Conservation (phyloP, 1,284 basidiomycete genomes). For the Ustilago xerochloae region DNA sequence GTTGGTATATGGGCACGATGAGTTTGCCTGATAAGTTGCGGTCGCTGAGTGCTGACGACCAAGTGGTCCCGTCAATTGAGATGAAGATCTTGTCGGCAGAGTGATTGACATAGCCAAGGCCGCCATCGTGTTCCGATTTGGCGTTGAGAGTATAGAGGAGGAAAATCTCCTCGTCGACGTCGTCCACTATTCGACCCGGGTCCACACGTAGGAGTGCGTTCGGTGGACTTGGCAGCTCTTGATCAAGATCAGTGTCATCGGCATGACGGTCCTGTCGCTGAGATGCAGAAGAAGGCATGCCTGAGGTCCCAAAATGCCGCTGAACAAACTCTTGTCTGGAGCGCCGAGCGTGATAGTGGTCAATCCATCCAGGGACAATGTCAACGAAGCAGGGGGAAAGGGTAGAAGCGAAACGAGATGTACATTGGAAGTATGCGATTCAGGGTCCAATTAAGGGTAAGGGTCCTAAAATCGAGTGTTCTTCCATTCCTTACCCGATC, state of each 20-base stretch:
- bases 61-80: conserved; percentile 20
- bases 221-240: conserved; percentile 15
- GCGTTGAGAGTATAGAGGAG: conserved; percentile 47
- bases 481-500: not conserved
- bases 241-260: not conserved
- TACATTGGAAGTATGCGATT: too few relatives aligned
- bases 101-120: conserved; percentile 52
- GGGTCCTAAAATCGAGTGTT: too few relatives aligned
- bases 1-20: conserved; percentile 31
- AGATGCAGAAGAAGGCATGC: not conserved
- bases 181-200: conserved; percentile 25
- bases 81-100: conserved; percentile 37
- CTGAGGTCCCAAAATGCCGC: not conserved
- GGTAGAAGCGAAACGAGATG: too few relatives aligned
- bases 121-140: conserved; percentile 35
- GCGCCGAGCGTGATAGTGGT: too few relatives aligned
- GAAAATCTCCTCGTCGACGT: conserved; percentile 58
- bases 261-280: not conserved
- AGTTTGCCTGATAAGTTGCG: conserved; percentile 26
- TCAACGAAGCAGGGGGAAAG: too few relatives aligned
- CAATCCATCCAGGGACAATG: too few relatives aligned
- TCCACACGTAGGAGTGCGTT: conserved; percentile 6
- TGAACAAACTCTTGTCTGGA: too few relatives aligned
- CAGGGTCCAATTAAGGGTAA: not conserved
- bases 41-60: conserved; percentile 15